These are phyloP conservation scores for Fraxinus floribunda DNA, from an alignment of 305 asterid genomes.

Conservation along the genomic window DNA sequence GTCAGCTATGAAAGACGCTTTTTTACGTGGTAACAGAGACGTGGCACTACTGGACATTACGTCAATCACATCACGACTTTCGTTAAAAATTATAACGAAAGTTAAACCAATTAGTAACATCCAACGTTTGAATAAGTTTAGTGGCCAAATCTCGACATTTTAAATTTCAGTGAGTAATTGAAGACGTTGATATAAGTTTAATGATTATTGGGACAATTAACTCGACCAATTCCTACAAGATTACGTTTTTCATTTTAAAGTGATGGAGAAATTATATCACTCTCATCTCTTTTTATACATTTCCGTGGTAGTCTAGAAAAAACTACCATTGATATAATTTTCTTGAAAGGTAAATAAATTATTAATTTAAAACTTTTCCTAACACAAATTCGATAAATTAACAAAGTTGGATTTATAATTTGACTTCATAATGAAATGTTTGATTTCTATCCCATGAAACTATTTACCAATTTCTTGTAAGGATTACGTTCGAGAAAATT, in stretches of 20 bases:
- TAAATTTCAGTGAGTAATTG: too few relatives aligned
- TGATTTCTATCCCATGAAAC: not conserved
- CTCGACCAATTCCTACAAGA: not conserved
- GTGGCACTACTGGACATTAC: not conserved
- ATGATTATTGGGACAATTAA: not conserved
- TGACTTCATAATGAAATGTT: not conserved
- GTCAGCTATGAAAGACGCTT: not conserved
- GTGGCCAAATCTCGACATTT: too few relatives aligned
- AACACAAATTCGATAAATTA: not conserved
- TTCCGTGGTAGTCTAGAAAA: not conserved
- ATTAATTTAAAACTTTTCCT: not conserved
- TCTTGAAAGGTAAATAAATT: too few relatives aligned
- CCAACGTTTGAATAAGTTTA: not conserved
- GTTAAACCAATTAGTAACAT: not conserved
- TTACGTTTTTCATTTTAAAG: not conserved
- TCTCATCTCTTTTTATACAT: not conserved
- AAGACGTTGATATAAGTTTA: too few relatives aligned
- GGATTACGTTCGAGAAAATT: not conserved
- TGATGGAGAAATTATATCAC: not conserved
- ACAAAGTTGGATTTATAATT: not conserved
- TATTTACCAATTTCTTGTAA: not conserved
- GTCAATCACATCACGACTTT: not conserved
- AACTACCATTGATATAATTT: too few relatives aligned
- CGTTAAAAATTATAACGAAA: too few relatives aligned
- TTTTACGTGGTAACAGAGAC: not conserved